Conservation (phyloP, 2,329 filamentous ascomycete genomes). For the Elsinoe arachidis region DNA sequence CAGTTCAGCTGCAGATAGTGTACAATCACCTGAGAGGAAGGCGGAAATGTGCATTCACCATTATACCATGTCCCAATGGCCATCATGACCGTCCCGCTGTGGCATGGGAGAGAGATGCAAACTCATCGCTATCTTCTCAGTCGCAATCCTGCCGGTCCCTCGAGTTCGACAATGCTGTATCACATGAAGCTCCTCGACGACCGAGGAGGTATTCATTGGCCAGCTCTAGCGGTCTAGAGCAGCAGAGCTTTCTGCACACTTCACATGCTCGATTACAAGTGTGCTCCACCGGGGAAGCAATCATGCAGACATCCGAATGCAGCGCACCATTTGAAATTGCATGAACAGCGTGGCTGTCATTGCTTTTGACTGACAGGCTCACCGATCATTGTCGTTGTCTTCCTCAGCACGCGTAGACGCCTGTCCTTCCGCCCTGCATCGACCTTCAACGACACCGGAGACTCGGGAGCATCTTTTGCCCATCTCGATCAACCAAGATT, state of each 20-base stretch:
- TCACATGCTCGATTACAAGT: not conserved
- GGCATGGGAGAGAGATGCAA: not conserved
- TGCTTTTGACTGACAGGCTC: not conserved
- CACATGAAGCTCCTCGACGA: too few relatives aligned
- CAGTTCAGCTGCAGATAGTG: conserved; percentile 8
- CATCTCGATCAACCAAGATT: not conserved
- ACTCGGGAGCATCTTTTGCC: not conserved
- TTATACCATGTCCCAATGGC: not conserved
- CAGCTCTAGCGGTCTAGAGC: too few relatives aligned
- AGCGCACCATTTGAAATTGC: not conserved
- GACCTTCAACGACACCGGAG: not conserved
- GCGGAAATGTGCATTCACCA: not conserved
- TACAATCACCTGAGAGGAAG: not conserved
- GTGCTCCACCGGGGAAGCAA: not conserved
- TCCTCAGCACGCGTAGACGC: too few relatives aligned
- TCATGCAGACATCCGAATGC: not conserved
- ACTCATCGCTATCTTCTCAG: too few relatives aligned
- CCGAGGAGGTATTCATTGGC: too few relatives aligned
- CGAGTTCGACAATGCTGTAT: too few relatives aligned
- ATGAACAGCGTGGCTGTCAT: not conserved
- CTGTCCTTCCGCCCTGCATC: too few relatives aligned
- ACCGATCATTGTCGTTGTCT: not conserved
- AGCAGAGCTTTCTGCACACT: too few relatives aligned
- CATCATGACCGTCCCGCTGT: not conserved
- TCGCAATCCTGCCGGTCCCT: too few relatives aligned